A percentile compares a stretch with the other conserved stretches of the same genome.
These are phyloP conservation scores for Prunus fruticosa DNA, from an alignment of 306 rosid species.

Conservation along the genomic window DNA sequence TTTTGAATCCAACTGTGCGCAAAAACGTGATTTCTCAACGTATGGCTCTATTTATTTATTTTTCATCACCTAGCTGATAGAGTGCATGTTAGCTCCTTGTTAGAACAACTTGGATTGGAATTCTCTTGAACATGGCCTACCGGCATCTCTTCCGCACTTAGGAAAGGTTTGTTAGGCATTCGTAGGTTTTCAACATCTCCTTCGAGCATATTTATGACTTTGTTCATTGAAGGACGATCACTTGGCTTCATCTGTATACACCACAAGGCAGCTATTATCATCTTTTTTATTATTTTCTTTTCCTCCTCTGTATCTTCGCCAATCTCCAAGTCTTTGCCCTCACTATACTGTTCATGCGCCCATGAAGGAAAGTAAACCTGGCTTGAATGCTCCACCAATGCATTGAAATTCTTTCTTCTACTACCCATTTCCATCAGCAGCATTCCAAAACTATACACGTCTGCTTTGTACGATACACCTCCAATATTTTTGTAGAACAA, in stretches of 20 bases:
- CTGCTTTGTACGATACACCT: not conserved
- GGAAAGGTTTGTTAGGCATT: not conserved
- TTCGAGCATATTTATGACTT: slow-evolving; percentile 1
- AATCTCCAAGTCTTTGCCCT: not conserved
- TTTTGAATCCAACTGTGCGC: too few relatives aligned
- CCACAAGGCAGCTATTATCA: slow-evolving; percentile 9
- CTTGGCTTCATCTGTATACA: slow-evolving; percentile 13
- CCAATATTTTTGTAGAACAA: not conserved
- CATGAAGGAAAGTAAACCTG: not conserved
- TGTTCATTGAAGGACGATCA: slow-evolving; percentile 14
- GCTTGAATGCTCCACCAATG: not conserved
- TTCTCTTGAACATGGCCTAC: too few relatives aligned
- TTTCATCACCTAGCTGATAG: too few relatives aligned
- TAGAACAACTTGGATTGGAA: too few relatives aligned
- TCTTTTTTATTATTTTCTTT: not conserved
- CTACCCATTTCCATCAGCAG: not conserved
- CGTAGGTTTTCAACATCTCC: not conserved
- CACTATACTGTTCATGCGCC: not conserved
- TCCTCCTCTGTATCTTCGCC: not conserved
- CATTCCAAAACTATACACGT: not conserved
- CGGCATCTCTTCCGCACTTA: not conserved
- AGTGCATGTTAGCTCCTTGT: too few relatives aligned
- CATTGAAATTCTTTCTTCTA: not conserved
- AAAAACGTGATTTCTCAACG: too few relatives aligned
- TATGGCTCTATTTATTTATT: too few relatives aligned